phyloP scores from a whole-genome alignment of 225 moss, liverwort and hornwort genomes.

The Anthoceros angustus region DNA sequence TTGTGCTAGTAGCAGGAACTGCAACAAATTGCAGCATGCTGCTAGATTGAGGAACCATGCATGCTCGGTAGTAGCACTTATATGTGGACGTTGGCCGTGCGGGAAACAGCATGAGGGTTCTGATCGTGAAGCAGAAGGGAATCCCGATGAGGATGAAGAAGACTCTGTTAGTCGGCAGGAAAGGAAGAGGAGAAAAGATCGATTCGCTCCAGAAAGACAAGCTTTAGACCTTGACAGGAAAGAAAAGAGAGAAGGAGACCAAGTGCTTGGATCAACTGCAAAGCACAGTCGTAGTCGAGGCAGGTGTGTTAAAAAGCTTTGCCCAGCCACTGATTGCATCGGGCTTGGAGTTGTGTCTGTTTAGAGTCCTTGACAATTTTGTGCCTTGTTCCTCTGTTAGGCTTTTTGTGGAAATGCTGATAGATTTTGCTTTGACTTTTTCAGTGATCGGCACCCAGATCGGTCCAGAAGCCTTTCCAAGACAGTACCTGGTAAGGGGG shows the following conservation, averaged over 20 bases:
- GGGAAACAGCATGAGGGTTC: constrained; percentile 99
- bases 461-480: constrained; percentile 22
- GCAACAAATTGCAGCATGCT: constrained; percentile 52
- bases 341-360: constrained; percentile 8
- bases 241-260: constrained; percentile 35
- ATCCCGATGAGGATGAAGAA: constrained; percentile 65
- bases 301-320: constrained; percentile 32
- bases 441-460: constrained; percentile 32
- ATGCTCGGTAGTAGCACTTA: constrained; percentile 62
- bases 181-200: constrained; percentile 73
- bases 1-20: constrained; percentile 63
- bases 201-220: constrained; percentile 64
- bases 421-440: constrained; percentile 1
- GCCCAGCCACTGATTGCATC: background rate
- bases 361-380: background rate
- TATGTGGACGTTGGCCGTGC: constrained; percentile 99
- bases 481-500: background rate
- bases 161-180: constrained; percentile 51
- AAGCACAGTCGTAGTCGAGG: constrained; percentile 42
- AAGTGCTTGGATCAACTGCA: constrained; percentile 19
- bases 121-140: constrained; percentile 88
- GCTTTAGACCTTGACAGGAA: constrained; percentile 28
- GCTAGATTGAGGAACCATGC: constrained; percentile 49
- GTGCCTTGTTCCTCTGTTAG: background rate
- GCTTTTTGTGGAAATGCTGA: background rate